Conservation (phyloP, 1,284 basidiomycete genomes). For the Apiotrichum brassicae region DNA sequence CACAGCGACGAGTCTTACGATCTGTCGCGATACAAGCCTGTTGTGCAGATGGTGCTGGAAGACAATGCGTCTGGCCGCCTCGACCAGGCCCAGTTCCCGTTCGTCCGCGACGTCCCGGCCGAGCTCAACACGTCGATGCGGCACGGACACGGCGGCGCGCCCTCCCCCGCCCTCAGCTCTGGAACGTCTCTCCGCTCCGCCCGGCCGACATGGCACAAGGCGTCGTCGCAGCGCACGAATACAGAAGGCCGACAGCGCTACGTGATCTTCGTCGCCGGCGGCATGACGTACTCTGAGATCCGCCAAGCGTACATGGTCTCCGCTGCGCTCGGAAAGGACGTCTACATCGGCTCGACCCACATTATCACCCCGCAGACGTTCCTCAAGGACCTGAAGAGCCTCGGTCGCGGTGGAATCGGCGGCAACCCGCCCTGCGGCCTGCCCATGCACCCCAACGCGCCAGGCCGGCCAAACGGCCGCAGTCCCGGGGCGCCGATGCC, state of each 20-base stretch:
- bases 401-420: conserved; percentile 70
- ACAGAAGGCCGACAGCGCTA: conserved; percentile 61
- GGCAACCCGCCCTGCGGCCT: conserved; percentile 64
- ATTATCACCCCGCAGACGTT: conserved; percentile 75
- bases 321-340: conserved; percentile 69
- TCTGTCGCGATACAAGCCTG: conserved; percentile 86
- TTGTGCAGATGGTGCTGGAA: conserved; percentile 77
- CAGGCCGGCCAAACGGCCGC: conserved; percentile 48
- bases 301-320: conserved; percentile 79
- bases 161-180: conserved; percentile 1
- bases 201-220: conserved; percentile 69
- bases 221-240: conserved; percentile 48
- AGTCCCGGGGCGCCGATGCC: conserved; percentile 63
- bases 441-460: conserved; percentile 44
- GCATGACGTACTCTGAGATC: conserved; percentile 94
- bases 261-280: conserved; percentile 87
- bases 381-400: conserved; percentile 74
- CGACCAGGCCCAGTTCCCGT: conserved; percentile 77
- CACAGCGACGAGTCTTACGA: conserved; percentile 83
- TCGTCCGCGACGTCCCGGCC: conserved; percentile 76
- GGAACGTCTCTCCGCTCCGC: conserved; percentile 65
- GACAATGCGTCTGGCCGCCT: conserved; percentile 76
- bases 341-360: conserved; percentile 91
- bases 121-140: conserved; percentile 34
- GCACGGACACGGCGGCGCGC: neutral